Evolutionary conservation across 805 yeast genomes (phyloP).

Genomic region (Wickerhamiella shivajii): DNA sequence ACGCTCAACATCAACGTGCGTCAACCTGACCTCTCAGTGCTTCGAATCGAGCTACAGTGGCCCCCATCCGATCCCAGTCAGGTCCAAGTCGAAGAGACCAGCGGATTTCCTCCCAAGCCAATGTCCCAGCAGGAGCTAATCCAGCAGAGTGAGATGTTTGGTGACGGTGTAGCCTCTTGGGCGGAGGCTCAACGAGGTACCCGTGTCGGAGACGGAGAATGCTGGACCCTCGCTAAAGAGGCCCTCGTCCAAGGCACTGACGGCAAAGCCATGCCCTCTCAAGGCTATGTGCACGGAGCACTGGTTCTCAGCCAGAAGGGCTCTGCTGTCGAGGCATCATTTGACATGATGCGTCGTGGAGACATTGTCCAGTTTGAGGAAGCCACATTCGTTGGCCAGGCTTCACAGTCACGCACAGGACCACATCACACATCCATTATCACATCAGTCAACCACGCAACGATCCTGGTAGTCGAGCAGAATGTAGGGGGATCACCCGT

Average conservation of each 20-base stretch:
- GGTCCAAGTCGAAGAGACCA: conserved; percentile 24
- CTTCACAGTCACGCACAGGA: conserved; percentile 7
- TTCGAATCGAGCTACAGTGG: conserved; percentile 21
- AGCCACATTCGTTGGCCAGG: conserved; percentile 17
- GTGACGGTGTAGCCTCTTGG: conserved; percentile 24
- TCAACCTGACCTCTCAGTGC: conserved; percentile 22
- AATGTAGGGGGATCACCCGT: conserved; percentile 12
- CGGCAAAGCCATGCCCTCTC: conserved; percentile 20
- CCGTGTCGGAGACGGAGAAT: conserved; percentile 27
- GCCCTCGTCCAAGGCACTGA: conserved; percentile 21
- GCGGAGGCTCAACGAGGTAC: conserved; percentile 22
- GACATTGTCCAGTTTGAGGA: conserved; percentile 25
- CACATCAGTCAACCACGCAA: conserved; percentile 16
- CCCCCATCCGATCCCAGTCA: conserved; percentile 26
- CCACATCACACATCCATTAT: conserved; percentile 28
- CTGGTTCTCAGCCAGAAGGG: conserved; percentile 16
- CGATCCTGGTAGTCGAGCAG: conserved; percentile 15
- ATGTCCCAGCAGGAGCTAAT: conserved; percentile 19
- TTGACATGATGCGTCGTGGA: conserved; percentile 23
- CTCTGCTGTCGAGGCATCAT: conserved; percentile 9
- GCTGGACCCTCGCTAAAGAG: conserved; percentile 29
- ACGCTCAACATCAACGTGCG: conserved; percentile 19
- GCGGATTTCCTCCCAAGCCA: conserved; percentile 30
- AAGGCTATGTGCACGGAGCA: conserved; percentile 22
- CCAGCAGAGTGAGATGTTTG: conserved; percentile 19